A percentile compares a stretch with the other conserved stretches of the same genome.
phyloP scores from a whole-genome alignment of 106 monocot genomes.

The Dioscorea zingiberensis region DNA sequence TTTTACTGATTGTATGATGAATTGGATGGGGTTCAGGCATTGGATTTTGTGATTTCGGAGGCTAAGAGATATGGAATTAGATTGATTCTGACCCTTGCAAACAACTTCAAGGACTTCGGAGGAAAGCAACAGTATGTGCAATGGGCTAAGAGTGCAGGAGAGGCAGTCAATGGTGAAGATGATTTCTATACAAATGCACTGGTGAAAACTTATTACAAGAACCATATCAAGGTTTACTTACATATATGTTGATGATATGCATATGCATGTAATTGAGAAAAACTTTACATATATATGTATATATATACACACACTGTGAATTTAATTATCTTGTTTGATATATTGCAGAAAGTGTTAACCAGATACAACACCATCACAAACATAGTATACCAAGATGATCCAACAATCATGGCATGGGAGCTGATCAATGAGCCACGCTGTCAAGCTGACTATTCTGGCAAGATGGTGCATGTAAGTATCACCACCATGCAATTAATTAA shows the following conservation, averaged over 20 bases:
- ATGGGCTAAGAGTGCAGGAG: conserved; percentile 33
- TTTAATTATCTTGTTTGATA: background rate
- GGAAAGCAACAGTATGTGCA: conserved; percentile 39
- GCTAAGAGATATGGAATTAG: conserved; percentile 20
- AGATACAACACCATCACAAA: conserved; percentile 36
- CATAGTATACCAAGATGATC: conserved; percentile 35
- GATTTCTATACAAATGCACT: conserved; percentile 44
- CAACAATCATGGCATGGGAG: conserved; percentile 55
- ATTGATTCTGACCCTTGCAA: conserved; percentile 38
- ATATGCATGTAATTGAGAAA: no score
- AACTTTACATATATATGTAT: no score
- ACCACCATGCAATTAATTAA: background rate
- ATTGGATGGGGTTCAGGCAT: no score
- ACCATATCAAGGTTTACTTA: conserved; percentile 29
- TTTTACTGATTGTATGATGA: background rate
- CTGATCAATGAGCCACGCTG: conserved; percentile 59
- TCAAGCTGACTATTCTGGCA: conserved; percentile 28
- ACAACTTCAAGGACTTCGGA: conserved; percentile 49
- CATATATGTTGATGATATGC: background rate
- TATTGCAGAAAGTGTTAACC: conserved; percentile 28
- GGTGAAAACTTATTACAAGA: conserved; percentile 45
- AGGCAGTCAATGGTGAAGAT: conserved; percentile 17
- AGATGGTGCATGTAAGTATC: conserved; percentile 24
- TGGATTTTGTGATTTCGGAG: conserved; percentile 50
- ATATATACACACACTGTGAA: background rate